A percentile compares a stretch with the other conserved stretches of the same genome.
phyloP scores from a whole-genome alignment of 768 basidiomycete genomes.

The Pleurotus giganteus region DNA sequence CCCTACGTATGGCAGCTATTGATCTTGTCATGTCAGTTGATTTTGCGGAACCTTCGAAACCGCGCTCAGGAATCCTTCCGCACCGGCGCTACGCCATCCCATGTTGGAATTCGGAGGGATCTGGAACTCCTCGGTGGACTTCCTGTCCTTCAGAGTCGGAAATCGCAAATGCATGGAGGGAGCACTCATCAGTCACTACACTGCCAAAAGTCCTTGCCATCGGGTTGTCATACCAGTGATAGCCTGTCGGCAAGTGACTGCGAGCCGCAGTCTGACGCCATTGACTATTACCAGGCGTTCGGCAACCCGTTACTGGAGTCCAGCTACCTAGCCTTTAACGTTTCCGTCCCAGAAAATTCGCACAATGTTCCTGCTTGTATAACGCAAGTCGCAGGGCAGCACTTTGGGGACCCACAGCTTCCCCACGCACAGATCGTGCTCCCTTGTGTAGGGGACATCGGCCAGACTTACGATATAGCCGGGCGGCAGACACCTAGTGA shows the following conservation, averaged over 20 bases:
- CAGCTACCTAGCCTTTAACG: not conserved
- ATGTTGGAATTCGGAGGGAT: not conserved
- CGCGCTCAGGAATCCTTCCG: constrained; percentile 31
- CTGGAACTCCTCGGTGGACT: constrained; percentile 27
- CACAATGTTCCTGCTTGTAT: no score
- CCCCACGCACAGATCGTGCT: no score
- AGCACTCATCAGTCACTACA: constrained; percentile 29
- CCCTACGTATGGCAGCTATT: not conserved
- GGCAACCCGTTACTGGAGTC: constrained; percentile 4
- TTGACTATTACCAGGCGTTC: constrained; percentile 13
- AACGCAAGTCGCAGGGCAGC: no score
- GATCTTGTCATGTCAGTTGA: constrained; percentile 22
- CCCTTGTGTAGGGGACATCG: no score
- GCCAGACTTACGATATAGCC: no score
- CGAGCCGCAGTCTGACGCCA: not conserved
- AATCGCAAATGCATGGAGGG: constrained; percentile 28
- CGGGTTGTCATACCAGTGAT: not conserved
- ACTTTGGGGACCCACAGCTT: no score
- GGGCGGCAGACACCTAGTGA: no score
- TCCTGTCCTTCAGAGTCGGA: constrained; percentile 37
- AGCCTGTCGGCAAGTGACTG: not conserved
- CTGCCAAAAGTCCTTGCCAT: not conserved
- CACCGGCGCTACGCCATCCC: constrained; percentile 18
- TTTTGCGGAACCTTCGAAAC: constrained; percentile 33
- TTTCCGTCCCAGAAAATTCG: not conserved